Evolutionary conservation across 2,329 filamentous ascomycete genomes (phyloP).

Genomic region (Fusarium devonianum): DNA sequence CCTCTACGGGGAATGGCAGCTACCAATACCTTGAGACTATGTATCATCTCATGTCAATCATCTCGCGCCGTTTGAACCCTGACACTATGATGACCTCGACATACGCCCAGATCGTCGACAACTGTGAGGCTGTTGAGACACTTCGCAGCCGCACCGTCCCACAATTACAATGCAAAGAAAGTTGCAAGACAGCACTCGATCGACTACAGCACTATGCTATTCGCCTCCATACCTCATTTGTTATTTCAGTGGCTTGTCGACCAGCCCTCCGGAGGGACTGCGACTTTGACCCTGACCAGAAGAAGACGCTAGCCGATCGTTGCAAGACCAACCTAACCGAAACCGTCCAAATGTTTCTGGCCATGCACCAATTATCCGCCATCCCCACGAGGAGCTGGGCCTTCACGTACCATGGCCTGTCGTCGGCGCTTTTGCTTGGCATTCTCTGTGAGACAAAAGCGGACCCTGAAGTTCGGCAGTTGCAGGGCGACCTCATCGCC

Average conservation of each 20-base stretch:
- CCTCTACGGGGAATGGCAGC: constrained; percentile 53
- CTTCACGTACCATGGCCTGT: constrained; percentile 72
- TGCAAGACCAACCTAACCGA: constrained; percentile 70
- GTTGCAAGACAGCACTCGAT: constrained; percentile 69
- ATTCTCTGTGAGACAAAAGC: constrained; percentile 69
- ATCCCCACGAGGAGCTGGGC: constrained; percentile 73
- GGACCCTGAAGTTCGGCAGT: constrained; percentile 67
- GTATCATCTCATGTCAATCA: constrained; percentile 69
- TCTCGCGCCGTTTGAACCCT: constrained; percentile 64
- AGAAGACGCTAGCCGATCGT: constrained; percentile 61
- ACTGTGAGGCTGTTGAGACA: constrained; percentile 63
- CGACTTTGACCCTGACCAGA: constrained; percentile 59
- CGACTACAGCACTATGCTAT: constrained; percentile 70
- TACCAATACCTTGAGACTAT: constrained; percentile 69
- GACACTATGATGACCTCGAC: constrained; percentile 58
- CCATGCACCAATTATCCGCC: constrained; percentile 72
- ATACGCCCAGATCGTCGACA: constrained; percentile 64
- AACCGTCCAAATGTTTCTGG: constrained; percentile 72
- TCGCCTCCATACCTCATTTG: constrained; percentile 70
- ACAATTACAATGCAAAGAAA: constrained; percentile 65
- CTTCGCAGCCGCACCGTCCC: constrained; percentile 57
- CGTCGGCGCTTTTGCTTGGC: constrained; percentile 69
- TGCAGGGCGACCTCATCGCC: constrained; percentile 70
- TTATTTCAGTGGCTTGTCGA: constrained; percentile 70
- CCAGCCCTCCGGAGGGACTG: constrained; percentile 66